These are phyloP conservation scores for Fraxinus latifolia DNA, from an alignment of 305 asterid species.

Conservation along the genomic window DNA sequence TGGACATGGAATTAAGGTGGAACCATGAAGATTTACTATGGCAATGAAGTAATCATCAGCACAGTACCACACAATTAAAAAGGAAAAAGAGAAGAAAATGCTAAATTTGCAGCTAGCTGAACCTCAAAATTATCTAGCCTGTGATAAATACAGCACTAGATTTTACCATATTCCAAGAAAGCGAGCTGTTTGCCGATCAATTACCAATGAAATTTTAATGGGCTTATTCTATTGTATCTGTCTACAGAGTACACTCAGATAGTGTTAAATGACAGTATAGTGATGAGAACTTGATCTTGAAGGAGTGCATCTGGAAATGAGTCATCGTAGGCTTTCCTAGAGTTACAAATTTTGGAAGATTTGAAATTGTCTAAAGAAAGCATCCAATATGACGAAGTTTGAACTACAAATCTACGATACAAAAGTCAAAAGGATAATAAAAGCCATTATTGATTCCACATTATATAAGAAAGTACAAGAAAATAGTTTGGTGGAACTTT, in stretches of 20 bases:
- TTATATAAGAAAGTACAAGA: background rate
- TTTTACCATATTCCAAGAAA: background rate
- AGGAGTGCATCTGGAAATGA: background rate
- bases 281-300: background rate
- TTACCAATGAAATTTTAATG: background rate
- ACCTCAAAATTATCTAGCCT: background rate
- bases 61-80: background rate
- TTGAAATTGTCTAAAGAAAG: background rate
- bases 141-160: background rate
- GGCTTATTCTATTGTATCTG: background rate
- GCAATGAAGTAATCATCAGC: background rate
- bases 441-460: background rate
- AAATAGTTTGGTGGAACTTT: background rate
- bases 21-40: background rate
- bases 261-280: background rate
- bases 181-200: background rate
- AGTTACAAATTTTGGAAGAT: background rate
- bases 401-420: background rate
- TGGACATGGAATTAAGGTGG: background rate
- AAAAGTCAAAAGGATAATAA: background rate
- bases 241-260: background rate
- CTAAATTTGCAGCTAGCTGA: background rate
- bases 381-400: background rate
- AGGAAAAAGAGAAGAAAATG: background rate
- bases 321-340: background rate